Evolutionary conservation across 345 rosid species (phyloP).

Genomic region (Gynandropsis gynandra): DNA sequence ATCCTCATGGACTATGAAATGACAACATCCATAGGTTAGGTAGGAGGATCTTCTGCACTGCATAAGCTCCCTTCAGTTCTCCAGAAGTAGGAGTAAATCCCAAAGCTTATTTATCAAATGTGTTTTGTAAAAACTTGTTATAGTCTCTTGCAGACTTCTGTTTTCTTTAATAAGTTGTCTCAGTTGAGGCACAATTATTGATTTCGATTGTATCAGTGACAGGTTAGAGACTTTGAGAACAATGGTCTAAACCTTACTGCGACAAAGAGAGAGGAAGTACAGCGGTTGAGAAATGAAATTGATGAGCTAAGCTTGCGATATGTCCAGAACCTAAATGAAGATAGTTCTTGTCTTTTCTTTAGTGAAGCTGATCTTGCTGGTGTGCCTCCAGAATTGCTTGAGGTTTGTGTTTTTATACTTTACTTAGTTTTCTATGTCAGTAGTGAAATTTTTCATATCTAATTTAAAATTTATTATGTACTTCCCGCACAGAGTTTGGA

Average conservation of each 20-base stretch:
- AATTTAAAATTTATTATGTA: constrained; percentile 6
- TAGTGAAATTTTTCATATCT: neutral
- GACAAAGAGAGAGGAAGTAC: constrained; percentile 71
- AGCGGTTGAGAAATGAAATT: constrained; percentile 60
- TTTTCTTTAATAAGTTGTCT: constrained; percentile 10
- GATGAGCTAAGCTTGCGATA: constrained; percentile 67
- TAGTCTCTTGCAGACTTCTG: constrained; percentile 7
- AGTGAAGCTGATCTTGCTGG: constrained; percentile 67
- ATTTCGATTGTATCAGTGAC: constrained; percentile 68
- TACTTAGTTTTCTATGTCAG: constrained; percentile 11
- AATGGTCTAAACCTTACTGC: constrained; percentile 82
- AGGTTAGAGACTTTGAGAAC: constrained; percentile 85
- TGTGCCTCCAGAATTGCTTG: constrained; percentile 62
- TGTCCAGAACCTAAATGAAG: constrained; percentile 65
- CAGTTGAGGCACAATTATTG: constrained; percentile 28
- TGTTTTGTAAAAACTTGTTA: constrained; percentile 2
- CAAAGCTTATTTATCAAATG: neutral
- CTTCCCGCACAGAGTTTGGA: constrained; percentile 56
- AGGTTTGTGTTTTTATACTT: constrained; percentile 36
- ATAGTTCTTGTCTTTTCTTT: constrained; percentile 55
- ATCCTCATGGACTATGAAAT: constrained; percentile 11
- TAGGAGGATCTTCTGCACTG: neutral
- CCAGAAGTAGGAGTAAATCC: neutral
- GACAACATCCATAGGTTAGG: neutral
- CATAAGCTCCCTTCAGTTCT: constrained; percentile 5